Evolutionary conservation across 345 rosid species (phyloP), one percentile per base, ranked within the genome.

Genomic region (Abelmoschus esculentus): DNA sequence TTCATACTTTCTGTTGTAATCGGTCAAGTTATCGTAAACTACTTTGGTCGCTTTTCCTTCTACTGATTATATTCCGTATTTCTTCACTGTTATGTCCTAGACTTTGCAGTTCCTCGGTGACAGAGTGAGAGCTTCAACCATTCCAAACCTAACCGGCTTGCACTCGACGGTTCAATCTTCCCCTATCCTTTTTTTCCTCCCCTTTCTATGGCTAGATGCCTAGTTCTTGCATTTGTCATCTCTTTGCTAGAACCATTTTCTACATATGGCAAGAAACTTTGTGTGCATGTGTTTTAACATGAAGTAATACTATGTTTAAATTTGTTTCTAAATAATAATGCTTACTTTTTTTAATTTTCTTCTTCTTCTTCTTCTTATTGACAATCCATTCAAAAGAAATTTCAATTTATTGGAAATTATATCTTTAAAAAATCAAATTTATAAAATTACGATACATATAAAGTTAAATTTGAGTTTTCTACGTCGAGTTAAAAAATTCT

Each of bases 61-160:
- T 62, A 61, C 82, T 82, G 83, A 82, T 73, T 70, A 32, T 54
- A 67, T 76, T 77, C 76, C 49, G 12, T 34, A 49, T 22, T 22
- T 22, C 26, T 22, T 22, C 26, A 72, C 52, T 82, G 49, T 65
- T 61, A 61, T 80, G 73, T 79, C 81, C 77, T 84, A 86, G 93
- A 83, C 79, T 88, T 80, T 76, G 90, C 89, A 54, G 90, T 84
- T 80, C 90, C 90, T 77, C 88, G 92, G 90, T 88, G 87, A 88
- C 85, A 68, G 55, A 71, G 10, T 61, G 73, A 66, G 61, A 68
- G 72, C 73, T 66, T 29, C 66, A 38, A 26, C 73, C 77, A 59
- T 46, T 66, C 40, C 79, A 69, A 59, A 71, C 67, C 70, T 19
- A 15, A 52, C 22, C 7, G 28, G 10, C 57, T 53, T 17, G 57